A percentile compares a stretch with the other conserved stretches of the same genome.
phyloP scores from a whole-genome alignment of 2,329 filamentous ascomycete species.

The Botrytis galanthina region DNA sequence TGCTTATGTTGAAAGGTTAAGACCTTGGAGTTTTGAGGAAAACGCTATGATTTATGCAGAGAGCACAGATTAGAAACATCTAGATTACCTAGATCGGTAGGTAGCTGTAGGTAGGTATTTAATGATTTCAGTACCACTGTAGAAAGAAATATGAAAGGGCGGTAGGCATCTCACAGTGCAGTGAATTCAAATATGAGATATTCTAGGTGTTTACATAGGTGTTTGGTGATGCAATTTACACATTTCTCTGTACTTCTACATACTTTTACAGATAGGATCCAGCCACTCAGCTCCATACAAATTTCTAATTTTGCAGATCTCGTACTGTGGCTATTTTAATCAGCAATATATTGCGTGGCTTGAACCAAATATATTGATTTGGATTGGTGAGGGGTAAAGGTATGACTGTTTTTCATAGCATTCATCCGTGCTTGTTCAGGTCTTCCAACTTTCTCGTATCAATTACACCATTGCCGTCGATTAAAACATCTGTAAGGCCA shows the following conservation, averaged over 20 bases:
- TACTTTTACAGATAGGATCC: not conserved
- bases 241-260: not conserved
- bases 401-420: not conserved
- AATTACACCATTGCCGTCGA: conserved; percentile 13
- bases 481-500: conserved; percentile 11
- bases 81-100: not conserved
- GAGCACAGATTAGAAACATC: not conserved
- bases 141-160: not conserved
- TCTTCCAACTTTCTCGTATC: not conserved
- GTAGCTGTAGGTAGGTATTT: not conserved
- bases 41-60: not conserved
- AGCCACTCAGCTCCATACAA: conserved; percentile 2
- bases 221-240: not conserved
- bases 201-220: not conserved
- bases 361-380: conserved; percentile 13
- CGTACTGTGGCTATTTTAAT: not conserved
- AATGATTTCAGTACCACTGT: no score
- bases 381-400: conserved; percentile 2
- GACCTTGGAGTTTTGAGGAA: conserved; percentile 1
- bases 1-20: not conserved
- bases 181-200: not conserved
- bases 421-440: not conserved
- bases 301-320: conserved; percentile 9
- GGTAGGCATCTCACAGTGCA: not conserved
- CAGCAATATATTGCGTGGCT: conserved; percentile 2